Conservation (phyloP, 1,284 basidiomycete species). For the Leucoagaricus sp. region DNA sequence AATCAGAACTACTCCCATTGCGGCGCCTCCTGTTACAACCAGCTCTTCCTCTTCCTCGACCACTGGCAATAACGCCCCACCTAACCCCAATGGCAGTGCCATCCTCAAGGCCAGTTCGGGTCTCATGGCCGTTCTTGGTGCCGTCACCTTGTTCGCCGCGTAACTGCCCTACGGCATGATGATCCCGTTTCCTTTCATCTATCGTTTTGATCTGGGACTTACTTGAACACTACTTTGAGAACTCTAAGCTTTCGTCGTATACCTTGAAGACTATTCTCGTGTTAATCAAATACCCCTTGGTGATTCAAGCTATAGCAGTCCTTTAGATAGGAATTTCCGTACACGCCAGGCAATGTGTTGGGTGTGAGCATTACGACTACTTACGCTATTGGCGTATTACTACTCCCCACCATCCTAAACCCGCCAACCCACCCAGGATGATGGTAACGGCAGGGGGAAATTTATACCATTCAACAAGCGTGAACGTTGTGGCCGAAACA, state of each 20-base stretch:
- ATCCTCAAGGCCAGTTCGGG: constrained; percentile 15
- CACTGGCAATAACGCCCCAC: constrained; percentile 26
- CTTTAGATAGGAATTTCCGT: not conserved
- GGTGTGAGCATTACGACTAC: not conserved
- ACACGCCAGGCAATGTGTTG: not conserved
- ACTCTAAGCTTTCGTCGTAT: not conserved
- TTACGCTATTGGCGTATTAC: constrained; percentile 16
- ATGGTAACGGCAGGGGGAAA: constrained; percentile 33
- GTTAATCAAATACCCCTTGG: constrained; percentile 1
- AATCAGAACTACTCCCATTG: not conserved
- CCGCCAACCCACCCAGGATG: constrained; percentile 30
- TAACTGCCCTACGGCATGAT: constrained; percentile 5
- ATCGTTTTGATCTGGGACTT: not conserved
- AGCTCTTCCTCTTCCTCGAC: not conserved
- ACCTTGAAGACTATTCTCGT: not conserved
- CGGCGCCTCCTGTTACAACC: constrained; percentile 1
- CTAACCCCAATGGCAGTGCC: constrained; percentile 30
- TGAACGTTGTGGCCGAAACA: constrained; percentile 31
- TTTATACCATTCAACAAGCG: constrained; percentile 35
- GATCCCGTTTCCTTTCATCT: constrained; percentile 12
- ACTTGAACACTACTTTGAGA: constrained; percentile 7
- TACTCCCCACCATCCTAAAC: constrained; percentile 34
- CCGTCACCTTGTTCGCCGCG: constrained; percentile 20
- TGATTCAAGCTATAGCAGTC: not conserved
- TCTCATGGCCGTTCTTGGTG: constrained; percentile 21